Evolutionary conservation across 768 basidiomycete species (phyloP).

Genomic region (Auriscalpium orientale): DNA sequence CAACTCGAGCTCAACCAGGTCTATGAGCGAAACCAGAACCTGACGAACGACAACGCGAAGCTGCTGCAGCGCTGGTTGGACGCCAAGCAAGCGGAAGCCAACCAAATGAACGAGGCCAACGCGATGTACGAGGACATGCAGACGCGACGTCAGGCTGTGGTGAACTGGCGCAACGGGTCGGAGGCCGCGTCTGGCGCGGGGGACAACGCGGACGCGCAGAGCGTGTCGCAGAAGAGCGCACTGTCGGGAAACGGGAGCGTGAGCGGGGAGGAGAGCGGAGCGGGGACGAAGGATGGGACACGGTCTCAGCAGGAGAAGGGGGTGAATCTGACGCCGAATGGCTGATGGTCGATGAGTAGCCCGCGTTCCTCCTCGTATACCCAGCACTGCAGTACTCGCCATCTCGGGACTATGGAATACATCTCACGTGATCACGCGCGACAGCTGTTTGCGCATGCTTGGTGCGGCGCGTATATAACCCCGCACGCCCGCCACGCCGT

Average conservation of each 20-base stretch:
- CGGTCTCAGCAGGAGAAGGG: constrained; percentile 60
- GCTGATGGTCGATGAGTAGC: constrained; percentile 50
- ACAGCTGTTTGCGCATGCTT: constrained; percentile 11
- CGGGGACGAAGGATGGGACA: constrained; percentile 64
- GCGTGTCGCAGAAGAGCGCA: constrained; percentile 13
- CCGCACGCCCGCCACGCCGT: not conserved
- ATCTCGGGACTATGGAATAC: not conserved
- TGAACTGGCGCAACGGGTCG: constrained; percentile 47
- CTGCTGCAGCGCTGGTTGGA: constrained; percentile 96
- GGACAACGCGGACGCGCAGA: constrained; percentile 22
- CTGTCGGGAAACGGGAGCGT: constrained; percentile 68
- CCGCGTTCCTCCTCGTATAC: not conserved
- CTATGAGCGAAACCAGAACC: constrained; percentile 76
- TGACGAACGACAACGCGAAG: constrained; percentile 90
- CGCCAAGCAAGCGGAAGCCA: constrained; percentile 86
- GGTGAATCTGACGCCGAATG: constrained; percentile 88
- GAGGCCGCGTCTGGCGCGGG: constrained; percentile 16
- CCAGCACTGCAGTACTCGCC: not conserved
- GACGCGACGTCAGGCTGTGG: constrained; percentile 55
- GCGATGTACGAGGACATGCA: constrained; percentile 86
- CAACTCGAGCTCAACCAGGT: constrained; percentile 88
- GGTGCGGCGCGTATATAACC: constrained; percentile 8
- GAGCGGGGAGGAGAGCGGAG: constrained; percentile 37
- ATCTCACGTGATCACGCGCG: constrained; percentile 6
- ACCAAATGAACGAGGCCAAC: constrained; percentile 92